Evolutionary conservation across 352 stramenopile genomes (phyloP).

Genomic region (Pythium sp.): DNA sequence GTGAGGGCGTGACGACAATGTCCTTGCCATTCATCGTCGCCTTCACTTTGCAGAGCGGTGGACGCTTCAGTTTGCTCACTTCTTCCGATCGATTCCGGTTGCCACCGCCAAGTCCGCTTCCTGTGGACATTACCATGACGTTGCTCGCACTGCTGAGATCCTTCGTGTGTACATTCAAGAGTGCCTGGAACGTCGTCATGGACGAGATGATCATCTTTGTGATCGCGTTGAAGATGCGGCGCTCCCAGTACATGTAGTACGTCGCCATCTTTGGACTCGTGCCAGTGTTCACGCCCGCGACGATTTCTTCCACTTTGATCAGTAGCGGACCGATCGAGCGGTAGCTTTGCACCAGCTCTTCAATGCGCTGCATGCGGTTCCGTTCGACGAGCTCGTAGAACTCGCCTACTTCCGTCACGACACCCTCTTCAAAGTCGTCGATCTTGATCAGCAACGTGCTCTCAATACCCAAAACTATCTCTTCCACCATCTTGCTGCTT

Average conservation of each 20-base stretch:
- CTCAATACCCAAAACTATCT: conserved; percentile 91
- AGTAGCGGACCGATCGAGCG: conserved; percentile 90
- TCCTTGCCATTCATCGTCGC: conserved; percentile 94
- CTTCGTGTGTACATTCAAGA: conserved; percentile 89
- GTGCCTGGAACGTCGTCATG: conserved; percentile 93
- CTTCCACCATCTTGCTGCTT: conserved; percentile 93
- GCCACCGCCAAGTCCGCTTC: conserved; percentile 14
- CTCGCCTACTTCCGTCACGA: conserved; percentile 90
- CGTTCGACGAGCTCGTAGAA: conserved; percentile 94
- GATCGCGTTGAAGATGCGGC: conserved; percentile 95
- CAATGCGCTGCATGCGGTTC: conserved; percentile 88
- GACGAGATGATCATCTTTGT: conserved; percentile 95
- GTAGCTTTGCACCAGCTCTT: conserved; percentile 93
- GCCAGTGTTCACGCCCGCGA: conserved; percentile 92
- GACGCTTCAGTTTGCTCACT: conserved; percentile 69
- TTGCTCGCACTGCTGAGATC: conserved; percentile 57
- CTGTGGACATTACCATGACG: conserved; percentile 39
- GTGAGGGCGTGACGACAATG: conserved; percentile 91
- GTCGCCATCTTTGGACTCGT: conserved; percentile 87
- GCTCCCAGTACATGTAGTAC: conserved; percentile 98
- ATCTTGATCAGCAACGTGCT: conserved; percentile 91
- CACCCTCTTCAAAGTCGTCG: conserved; percentile 85
- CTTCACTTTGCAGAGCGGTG: conserved; percentile 92
- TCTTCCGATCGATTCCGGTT: conserved; percentile 38
- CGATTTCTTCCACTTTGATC: conserved; percentile 96